These are phyloP conservation scores for Colletotrichum salicis DNA, from an alignment of 2,329 filamentous ascomycete species.

Conservation along the genomic window DNA sequence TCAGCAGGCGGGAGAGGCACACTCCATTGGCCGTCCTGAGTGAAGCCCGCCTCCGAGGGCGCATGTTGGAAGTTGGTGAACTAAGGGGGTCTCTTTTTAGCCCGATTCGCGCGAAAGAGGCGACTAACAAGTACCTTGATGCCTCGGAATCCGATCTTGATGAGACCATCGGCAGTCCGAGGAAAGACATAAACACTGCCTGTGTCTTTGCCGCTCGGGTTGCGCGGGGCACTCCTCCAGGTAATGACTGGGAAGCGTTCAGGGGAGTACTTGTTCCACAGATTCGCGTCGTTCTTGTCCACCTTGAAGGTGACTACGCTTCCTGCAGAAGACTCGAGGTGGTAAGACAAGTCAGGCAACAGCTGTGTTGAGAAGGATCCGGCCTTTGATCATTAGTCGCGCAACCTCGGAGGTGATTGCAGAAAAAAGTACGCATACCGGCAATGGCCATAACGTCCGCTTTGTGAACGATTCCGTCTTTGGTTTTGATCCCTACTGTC, in stretches of 20 bases:
- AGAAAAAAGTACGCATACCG: slow-evolving; percentile 40
- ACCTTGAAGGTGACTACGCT: slow-evolving; percentile 37
- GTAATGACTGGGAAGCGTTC: slow-evolving; percentile 46
- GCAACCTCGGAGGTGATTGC: not conserved
- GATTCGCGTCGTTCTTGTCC: slow-evolving; percentile 35
- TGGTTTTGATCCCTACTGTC: slow-evolving; percentile 51
- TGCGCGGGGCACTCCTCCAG: slow-evolving; percentile 44
- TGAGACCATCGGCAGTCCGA: slow-evolving; percentile 37
- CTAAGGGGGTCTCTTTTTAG: slow-evolving; percentile 41
- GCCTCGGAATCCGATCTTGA: slow-evolving; percentile 45
- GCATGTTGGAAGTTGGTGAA: slow-evolving; percentile 45
- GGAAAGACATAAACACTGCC: slow-evolving; percentile 44
- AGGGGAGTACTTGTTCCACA: slow-evolving; percentile 48
- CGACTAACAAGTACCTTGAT: slow-evolving; percentile 46
- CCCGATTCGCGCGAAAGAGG: slow-evolving; percentile 45
- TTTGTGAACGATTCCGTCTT: slow-evolving; percentile 46
- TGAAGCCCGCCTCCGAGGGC: slow-evolving; percentile 41
- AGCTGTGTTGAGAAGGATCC: slow-evolving; percentile 46
- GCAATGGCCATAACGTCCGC: slow-evolving; percentile 51
- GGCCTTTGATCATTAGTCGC: slow-evolving; percentile 34
- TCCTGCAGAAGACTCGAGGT: slow-evolving; percentile 39
- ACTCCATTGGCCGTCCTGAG: slow-evolving; percentile 45
- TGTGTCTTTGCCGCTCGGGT: slow-evolving; percentile 42
- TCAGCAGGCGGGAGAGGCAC: slow-evolving; percentile 41
- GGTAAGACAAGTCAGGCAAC: slow-evolving; percentile 36